Percentiles rank a stretch among this genome's conserved stretches.
These are phyloP conservation scores for Trichoderma koningii DNA, from an alignment of 2,329 filamentous ascomycete species.

Conservation along the genomic window DNA sequence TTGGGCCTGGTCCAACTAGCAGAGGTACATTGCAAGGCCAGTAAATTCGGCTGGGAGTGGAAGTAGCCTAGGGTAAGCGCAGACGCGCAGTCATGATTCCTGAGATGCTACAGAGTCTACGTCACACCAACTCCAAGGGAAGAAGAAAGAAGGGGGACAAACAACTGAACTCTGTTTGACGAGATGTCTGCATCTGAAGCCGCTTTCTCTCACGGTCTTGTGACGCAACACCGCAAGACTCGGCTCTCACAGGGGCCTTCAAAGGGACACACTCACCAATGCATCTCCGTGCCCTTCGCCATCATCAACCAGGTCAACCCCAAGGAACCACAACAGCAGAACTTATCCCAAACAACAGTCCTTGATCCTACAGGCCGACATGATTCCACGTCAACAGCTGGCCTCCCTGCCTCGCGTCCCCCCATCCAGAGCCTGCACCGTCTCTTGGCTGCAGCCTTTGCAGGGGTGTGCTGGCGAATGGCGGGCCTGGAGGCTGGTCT, in stretches of 20 bases:
- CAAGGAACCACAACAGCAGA: neutral
- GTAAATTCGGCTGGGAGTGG: neutral
- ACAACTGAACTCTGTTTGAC: neutral
- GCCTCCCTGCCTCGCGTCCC: neutral
- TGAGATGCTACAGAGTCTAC: too few relatives aligned
- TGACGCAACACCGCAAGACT: neutral
- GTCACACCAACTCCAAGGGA: too few relatives aligned
- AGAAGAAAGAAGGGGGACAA: too few relatives aligned
- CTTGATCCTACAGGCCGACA: slow-evolving; percentile 10
- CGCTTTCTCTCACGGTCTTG: neutral
- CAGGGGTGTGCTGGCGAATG: slow-evolving; percentile 25
- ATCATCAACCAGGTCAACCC: neutral
- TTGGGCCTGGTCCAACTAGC: neutral
- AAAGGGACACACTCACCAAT: neutral
- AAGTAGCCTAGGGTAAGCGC: neutral
- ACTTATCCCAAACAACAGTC: neutral
- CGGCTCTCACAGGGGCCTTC: neutral
- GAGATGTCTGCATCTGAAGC: neutral
- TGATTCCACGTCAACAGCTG: slow-evolving; percentile 23
- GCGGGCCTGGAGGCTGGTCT: slow-evolving; percentile 19
- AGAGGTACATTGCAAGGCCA: neutral
- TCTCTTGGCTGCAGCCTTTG: slow-evolving; percentile 25
- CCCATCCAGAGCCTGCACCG: slow-evolving; percentile 7
- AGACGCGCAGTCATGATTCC: neutral
- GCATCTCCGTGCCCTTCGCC: neutral